These are phyloP conservation scores for Leishmania mexicana DNA, from an alignment of 208 protist genomes.

Conservation along the genomic window DNA sequence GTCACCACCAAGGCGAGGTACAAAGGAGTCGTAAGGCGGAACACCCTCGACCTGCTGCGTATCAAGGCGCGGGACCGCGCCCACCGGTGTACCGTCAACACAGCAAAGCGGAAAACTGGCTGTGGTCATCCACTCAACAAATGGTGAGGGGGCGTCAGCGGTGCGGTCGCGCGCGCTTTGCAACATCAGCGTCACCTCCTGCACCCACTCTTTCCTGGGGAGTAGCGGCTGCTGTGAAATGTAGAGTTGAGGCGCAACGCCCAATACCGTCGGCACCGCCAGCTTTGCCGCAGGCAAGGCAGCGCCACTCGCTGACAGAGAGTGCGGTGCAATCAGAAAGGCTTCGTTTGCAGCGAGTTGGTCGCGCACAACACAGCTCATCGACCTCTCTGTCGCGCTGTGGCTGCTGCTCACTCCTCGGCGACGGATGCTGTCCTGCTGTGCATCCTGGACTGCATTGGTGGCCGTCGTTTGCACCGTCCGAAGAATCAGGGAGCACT, in stretches of 20 bases:
- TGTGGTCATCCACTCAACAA: constrained; percentile 20
- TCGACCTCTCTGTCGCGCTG: background rate
- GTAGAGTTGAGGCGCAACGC: constrained; percentile 9
- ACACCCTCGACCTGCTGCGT: constrained; percentile 13
- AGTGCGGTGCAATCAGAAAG: constrained; percentile 7
- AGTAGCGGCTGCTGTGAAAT: constrained; percentile 18
- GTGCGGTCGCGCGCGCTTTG: background rate
- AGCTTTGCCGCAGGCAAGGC: no score
- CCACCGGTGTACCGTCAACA: constrained; percentile 2
- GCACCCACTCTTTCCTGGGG: background rate
- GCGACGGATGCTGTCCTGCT: background rate
- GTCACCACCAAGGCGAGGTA: constrained; percentile 8
- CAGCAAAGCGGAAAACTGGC: constrained; percentile 15
- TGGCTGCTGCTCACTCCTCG: background rate
- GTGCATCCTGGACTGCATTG: background rate
- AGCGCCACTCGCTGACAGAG: background rate
- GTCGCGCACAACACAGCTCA: background rate
- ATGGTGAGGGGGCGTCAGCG: background rate
- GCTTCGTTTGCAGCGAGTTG: constrained; percentile 18
- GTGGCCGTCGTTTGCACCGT: background rate
- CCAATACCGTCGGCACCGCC: background rate
- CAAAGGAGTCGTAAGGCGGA: constrained; percentile 22
- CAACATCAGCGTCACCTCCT: background rate
- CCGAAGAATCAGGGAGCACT: constrained; percentile 34
- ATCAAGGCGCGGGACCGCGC: constrained; percentile 18